phyloP scores from a whole-genome alignment of 148 eudicot species.

The Heliosperma pusillum region DNA sequence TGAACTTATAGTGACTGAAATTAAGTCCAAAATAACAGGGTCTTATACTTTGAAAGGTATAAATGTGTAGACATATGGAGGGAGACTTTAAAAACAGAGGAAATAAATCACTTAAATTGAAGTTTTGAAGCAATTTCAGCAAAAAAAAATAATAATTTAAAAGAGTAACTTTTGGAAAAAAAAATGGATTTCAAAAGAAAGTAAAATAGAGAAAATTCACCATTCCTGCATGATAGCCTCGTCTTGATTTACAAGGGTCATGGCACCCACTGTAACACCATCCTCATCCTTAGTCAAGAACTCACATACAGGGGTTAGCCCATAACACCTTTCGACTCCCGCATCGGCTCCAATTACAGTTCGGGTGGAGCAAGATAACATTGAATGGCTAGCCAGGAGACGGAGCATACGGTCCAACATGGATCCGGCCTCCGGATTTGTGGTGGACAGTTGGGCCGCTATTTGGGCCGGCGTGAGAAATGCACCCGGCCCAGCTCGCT shows the following conservation, averaged over 20 bases:
- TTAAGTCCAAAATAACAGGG: no score
- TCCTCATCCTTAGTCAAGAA: slow-evolving; percentile 47
- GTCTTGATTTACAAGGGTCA: neutral
- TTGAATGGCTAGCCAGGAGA: slow-evolving; percentile 40
- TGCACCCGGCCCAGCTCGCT: slow-evolving; percentile 36
- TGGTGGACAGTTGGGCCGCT: slow-evolving; percentile 37
- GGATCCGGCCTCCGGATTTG: neutral
- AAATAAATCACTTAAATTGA: no score
- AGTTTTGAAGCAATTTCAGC: no score
- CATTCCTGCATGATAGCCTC: neutral
- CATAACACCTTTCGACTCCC: slow-evolving; percentile 43
- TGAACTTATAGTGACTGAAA: no score
- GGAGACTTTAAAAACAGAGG: no score
- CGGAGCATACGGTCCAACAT: slow-evolving; percentile 56
- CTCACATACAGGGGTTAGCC: slow-evolving; percentile 48
- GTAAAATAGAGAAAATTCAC: slow-evolving; percentile 8
- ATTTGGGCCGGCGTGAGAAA: slow-evolving; percentile 42
- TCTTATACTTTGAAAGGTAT: no score
- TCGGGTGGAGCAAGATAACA: slow-evolving; percentile 35
- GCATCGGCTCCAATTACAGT: slow-evolving; percentile 19
- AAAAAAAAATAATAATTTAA: no score
- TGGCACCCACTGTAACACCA: slow-evolving; percentile 28
- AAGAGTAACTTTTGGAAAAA: no score
- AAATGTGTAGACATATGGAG: no score
- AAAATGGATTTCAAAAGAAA: no score